Conservation (phyloP, 2,329 filamentous ascomycete genomes). For the Exophiala dermatitidis region DNA sequence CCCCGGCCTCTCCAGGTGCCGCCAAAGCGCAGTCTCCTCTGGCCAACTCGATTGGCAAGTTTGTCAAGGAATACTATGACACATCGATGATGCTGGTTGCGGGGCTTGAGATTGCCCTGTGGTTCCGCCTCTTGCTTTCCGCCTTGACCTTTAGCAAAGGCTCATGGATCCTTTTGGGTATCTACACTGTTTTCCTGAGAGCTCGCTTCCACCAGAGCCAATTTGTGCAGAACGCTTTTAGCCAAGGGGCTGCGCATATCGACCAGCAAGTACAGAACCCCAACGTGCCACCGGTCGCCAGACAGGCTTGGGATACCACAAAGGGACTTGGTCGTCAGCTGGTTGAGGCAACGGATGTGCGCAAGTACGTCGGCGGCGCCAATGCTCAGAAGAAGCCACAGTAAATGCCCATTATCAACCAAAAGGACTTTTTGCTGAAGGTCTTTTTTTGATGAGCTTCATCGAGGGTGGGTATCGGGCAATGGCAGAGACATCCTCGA, state of each 20-base stretch:
- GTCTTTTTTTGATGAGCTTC: background rate
- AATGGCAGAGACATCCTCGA: too few relatives aligned
- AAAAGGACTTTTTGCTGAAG: too few relatives aligned
- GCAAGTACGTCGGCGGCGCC: slow-evolving; percentile 58
- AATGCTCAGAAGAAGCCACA: slow-evolving; percentile 42
- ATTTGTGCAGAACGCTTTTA: slow-evolving; percentile 81
- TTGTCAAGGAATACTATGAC: slow-evolving; percentile 98
- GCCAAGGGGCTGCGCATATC: slow-evolving; percentile 62
- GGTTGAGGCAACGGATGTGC: slow-evolving; percentile 70
- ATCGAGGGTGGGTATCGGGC: too few relatives aligned
- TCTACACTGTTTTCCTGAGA: slow-evolving; percentile 91
- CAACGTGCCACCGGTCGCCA: slow-evolving; percentile 71
- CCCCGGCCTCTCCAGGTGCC: slow-evolving; percentile 48
- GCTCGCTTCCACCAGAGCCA: slow-evolving; percentile 82
- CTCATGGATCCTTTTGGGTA: slow-evolving; percentile 75
- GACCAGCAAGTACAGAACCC: slow-evolving; percentile 80
- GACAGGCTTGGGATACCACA: slow-evolving; percentile 71
- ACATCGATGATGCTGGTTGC: slow-evolving; percentile 90
- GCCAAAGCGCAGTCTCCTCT: slow-evolving; percentile 52
- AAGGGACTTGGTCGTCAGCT: slow-evolving; percentile 68
- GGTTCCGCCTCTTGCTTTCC: slow-evolving; percentile 72
- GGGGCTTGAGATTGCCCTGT: slow-evolving; percentile 76
- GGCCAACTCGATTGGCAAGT: slow-evolving; percentile 77
- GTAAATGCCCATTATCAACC: slow-evolving; percentile 28
- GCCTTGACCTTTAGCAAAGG: slow-evolving; percentile 82